These are phyloP conservation scores for Cylindrodendrum hubeiense DNA, from an alignment of 2,329 filamentous ascomycete species.

Conservation along the genomic window DNA sequence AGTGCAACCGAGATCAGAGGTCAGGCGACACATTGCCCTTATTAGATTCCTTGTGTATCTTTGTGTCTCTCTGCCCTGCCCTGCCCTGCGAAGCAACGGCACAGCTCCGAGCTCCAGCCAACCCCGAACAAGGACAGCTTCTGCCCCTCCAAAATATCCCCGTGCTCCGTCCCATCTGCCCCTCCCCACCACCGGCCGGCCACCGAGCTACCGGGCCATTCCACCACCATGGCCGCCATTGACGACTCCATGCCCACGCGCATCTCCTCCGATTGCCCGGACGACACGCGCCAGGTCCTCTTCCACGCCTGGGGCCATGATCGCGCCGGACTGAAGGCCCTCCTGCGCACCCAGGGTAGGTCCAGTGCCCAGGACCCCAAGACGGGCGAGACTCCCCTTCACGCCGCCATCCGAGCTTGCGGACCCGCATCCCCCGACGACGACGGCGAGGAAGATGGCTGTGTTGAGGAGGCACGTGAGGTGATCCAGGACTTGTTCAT, in stretches of 20 bases:
- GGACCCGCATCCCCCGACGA: slow-evolving; percentile 54
- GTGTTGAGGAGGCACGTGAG: slow-evolving; percentile 72
- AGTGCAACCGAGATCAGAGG: background rate
- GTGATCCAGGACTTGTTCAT: slow-evolving; percentile 83
- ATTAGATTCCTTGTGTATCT: slow-evolving; percentile 4
- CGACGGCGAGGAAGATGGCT: slow-evolving; percentile 51
- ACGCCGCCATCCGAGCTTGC: slow-evolving; percentile 88
- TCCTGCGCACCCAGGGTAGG: slow-evolving; percentile 73
- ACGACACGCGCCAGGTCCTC: slow-evolving; percentile 64
- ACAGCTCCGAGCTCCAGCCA: background rate
- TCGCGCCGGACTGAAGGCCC: slow-evolving; percentile 73
- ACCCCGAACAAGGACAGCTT: background rate
- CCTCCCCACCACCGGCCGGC: slow-evolving; percentile 13
- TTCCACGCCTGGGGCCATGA: slow-evolving; percentile 71
- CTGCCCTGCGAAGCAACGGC: background rate
- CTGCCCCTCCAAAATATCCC: slow-evolving; percentile 14
- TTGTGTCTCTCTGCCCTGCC: background rate
- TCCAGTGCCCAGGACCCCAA: slow-evolving; percentile 85
- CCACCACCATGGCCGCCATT: slow-evolving; percentile 47
- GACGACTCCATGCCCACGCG: slow-evolving; percentile 66
- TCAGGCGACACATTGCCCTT: slow-evolving; percentile 13
- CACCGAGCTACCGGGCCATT: slow-evolving; percentile 4
- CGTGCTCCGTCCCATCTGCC: slow-evolving; percentile 25
- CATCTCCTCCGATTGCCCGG: slow-evolving; percentile 66
- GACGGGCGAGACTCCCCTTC: slow-evolving; percentile 88